Conservation (phyloP, 2,329 filamentous ascomycete genomes). For the Fusarium sp. region DNA sequence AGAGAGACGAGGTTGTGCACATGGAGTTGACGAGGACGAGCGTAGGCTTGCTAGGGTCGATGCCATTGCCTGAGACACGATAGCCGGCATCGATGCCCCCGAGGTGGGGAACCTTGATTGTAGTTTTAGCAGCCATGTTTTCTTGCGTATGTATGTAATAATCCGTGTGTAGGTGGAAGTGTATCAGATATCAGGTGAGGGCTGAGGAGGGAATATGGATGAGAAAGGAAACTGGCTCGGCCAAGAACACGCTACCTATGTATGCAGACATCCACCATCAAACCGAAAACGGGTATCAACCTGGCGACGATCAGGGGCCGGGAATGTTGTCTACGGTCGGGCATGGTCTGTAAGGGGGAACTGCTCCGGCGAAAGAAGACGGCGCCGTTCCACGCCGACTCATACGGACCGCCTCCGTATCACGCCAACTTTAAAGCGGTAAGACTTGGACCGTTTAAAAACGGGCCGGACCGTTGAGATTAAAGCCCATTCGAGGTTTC, state of each 20-base stretch:
- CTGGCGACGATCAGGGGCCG: constrained; percentile 25
- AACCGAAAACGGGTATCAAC: background rate
- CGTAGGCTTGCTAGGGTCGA: constrained; percentile 63
- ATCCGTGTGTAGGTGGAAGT: background rate
- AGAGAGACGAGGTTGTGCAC: constrained; percentile 61
- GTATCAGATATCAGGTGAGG: background rate
- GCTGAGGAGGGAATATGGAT: constrained; percentile 2
- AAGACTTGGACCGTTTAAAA: constrained; percentile 9
- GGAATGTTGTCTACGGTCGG: constrained; percentile 9
- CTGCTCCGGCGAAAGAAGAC: constrained; percentile 16
- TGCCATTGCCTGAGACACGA: constrained; percentile 53
- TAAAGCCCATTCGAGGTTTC: background rate
- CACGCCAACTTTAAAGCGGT: background rate
- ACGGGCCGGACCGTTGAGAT: constrained; percentile 31
- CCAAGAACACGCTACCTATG: constrained; percentile 18
- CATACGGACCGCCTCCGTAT: background rate
- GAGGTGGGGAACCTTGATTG: constrained; percentile 60
- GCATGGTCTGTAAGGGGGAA: constrained; percentile 18
- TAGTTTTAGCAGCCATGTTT: constrained; percentile 54
- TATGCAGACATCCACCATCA: constrained; percentile 4
- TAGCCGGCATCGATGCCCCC: constrained; percentile 61
- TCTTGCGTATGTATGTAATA: background rate
- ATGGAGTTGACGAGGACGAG: constrained; percentile 64
- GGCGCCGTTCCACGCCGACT: constrained; percentile 28
- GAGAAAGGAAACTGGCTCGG: constrained; percentile 1